These are phyloP conservation scores for Claviceps monticola DNA, from an alignment of 2,329 filamentous ascomycete species.

Conservation along the genomic window DNA sequence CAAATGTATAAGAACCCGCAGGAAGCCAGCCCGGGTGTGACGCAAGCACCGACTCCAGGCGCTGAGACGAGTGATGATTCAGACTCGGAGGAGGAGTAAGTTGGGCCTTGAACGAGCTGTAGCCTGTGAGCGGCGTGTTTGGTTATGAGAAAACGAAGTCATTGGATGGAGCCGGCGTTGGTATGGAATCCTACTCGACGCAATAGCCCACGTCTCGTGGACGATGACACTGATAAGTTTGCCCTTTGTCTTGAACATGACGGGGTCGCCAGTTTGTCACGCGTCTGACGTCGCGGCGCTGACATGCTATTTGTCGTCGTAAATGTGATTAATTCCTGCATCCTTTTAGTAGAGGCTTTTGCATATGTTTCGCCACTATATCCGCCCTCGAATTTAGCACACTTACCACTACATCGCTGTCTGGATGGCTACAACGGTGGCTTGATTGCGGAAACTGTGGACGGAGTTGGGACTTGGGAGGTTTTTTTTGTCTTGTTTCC, in stretches of 20 bases:
- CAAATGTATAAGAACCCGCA: slow-evolving; percentile 25
- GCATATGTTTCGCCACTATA: not conserved
- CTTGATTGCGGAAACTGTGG: not conserved
- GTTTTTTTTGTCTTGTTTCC: not conserved
- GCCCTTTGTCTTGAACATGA: not conserved
- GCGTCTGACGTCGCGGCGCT: not conserved
- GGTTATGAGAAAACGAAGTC: slow-evolving; percentile 8
- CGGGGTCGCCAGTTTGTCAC: not conserved
- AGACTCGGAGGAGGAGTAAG: slow-evolving; percentile 33
- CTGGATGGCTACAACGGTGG: not conserved
- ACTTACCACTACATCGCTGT: not conserved
- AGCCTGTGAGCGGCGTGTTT: not conserved
- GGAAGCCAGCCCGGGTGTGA: slow-evolving; percentile 14
- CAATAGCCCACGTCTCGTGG: not conserved
- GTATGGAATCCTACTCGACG: slow-evolving; percentile 2
- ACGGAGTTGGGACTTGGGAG: not conserved
- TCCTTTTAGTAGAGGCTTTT: slow-evolving; percentile 1
- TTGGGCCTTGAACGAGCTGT: not conserved
- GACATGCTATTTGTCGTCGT: not conserved
- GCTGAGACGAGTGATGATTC: slow-evolving; percentile 30
- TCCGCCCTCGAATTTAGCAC: not conserved
- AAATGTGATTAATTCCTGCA: not conserved
- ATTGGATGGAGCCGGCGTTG: slow-evolving; percentile 9
- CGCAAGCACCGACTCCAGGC: slow-evolving; percentile 15
- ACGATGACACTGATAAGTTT: not conserved